phyloP scores from a whole-genome alignment of 768 basidiomycete genomes.

The Cystofilobasidium capitatum region DNA sequence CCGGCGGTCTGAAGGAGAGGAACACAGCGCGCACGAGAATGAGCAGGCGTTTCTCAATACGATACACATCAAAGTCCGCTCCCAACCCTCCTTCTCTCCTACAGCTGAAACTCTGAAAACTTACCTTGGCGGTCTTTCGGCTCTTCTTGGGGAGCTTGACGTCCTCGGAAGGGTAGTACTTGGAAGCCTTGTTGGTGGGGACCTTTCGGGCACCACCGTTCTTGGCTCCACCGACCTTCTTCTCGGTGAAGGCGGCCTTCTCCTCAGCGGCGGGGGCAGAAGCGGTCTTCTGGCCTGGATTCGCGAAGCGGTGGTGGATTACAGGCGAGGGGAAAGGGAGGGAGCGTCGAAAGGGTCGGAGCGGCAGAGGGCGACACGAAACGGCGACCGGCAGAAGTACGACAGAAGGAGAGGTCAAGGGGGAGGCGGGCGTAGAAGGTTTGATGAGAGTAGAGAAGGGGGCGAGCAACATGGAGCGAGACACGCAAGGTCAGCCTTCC shows the following conservation, averaged over 20 bases:
- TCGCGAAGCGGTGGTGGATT: background rate
- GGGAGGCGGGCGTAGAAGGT: too few relatives aligned
- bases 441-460: too few relatives aligned
- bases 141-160: slow-evolving; percentile 81
- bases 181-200: slow-evolving; percentile 72
- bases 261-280: slow-evolving; percentile 55
- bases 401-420: background rate
- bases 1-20: slow-evolving; percentile 7
- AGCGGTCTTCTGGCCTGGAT: slow-evolving; percentile 46
- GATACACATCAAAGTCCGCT: too few relatives aligned
- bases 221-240: slow-evolving; percentile 70
- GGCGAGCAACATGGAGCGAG: too few relatives aligned
- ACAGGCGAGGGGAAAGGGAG: background rate
- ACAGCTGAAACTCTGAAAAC: too few relatives aligned
- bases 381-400: background rate
- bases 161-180: slow-evolving; percentile 93
- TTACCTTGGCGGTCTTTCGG: slow-evolving; percentile 64
- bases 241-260: slow-evolving; percentile 62
- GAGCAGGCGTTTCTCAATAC: too few relatives aligned
- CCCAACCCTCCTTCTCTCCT: too few relatives aligned
- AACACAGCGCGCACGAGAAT: too few relatives aligned
- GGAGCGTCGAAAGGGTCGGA: background rate
- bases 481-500: too few relatives aligned
- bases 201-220: slow-evolving; percentile 82
- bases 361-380: background rate